Evolutionary conservation across 495 filamentous ascomycete genomes (phyloP), one percentile per base, ranked within the genome.

Genomic region (Terfezia claveryi): DNA sequence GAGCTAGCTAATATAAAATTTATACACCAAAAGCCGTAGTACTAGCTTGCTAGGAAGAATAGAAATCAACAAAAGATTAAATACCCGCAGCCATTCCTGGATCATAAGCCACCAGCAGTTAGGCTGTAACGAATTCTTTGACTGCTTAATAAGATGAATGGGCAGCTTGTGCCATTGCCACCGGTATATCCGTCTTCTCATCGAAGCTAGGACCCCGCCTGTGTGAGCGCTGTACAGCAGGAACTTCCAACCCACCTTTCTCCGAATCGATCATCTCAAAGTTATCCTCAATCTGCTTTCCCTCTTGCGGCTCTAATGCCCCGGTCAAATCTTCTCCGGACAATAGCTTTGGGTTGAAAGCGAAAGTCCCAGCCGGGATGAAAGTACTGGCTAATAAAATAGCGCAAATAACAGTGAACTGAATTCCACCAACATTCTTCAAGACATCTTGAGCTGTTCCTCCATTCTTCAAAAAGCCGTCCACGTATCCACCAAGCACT

Each of bases 401-500:
- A 2, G 49, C 61, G 1, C 61, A 50, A 10, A 73, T 57, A 8
- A 71, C 58, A 12, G 67, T 67, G 55, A 71, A 71, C 58, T 72
- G 70, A 17, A 72, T 62, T 23, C 70, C 68, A 8, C 57, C 67
- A 11, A 71, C 66, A 44, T 65, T 67, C 69, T 16, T 64, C 10
- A 52, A 32, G 38, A 60, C 57, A 6, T 57, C 58, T 10, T 53
- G 27, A 9, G 49, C 53, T 0, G 62, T 64, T 4, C 67, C 66
- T 0, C 61, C 61, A 36, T 56, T 14, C 20, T 58, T 63, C 54
- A 64, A 70, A 7, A 69, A 57, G 1, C 54, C 36, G 37, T 72
- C 70, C 46, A 72, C 64, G 53, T 71, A 73, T 14, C 63, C 54
- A 10, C 70, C 70, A 10, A 72, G 63, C 9, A 70, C 32, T n/a